These are phyloP conservation scores for Escovopsis sp. DNA, from an alignment of 2,329 filamentous ascomycete species.

Conservation along the genomic window DNA sequence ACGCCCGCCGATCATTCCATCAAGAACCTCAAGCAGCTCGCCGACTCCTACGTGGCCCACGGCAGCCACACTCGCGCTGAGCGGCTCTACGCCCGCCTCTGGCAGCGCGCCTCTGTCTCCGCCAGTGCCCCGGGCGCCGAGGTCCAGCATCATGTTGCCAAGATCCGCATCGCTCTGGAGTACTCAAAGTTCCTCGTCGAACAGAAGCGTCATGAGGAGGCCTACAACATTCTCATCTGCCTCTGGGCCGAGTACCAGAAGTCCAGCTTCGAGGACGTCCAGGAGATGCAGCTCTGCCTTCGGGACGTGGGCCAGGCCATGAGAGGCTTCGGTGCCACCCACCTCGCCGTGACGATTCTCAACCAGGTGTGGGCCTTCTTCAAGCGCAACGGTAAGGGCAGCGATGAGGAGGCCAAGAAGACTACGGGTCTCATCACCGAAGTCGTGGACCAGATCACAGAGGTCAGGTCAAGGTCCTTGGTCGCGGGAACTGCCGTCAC, in stretches of 20 bases:
- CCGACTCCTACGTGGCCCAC: conserved; percentile 19
- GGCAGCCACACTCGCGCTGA: conserved; percentile 21
- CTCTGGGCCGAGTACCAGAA: conserved; percentile 18
- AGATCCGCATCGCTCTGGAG: conserved; percentile 23
- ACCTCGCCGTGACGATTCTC: conserved; percentile 20
- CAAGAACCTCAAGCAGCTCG: conserved; percentile 20
- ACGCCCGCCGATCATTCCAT: conserved; percentile 16
- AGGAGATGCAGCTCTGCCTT: no score
- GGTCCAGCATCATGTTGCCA: conserved; percentile 20
- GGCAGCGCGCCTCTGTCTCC: conserved; percentile 22
- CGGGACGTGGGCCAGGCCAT: no score
- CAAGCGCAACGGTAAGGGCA: conserved; percentile 22
- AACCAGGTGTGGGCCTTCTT: conserved; percentile 25
- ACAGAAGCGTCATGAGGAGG: conserved; percentile 19
- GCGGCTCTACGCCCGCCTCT: conserved; percentile 24
- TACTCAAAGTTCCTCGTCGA: conserved; percentile 21
- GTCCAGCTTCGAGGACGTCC: no score
- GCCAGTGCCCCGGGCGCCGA: conserved; percentile 10
- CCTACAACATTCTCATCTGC: conserved; percentile 24
- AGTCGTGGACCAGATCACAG: conserved; percentile 24
- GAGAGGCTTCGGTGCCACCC: conserved; percentile 18
- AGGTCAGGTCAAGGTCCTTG: conserved; percentile 3
- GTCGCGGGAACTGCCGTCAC: no score
- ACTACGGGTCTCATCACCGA: conserved; percentile 24
- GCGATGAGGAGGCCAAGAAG: conserved; percentile 18